Conservation (phyloP, 352 stramenopile species). For the Pythium phragmiticola region DNA sequence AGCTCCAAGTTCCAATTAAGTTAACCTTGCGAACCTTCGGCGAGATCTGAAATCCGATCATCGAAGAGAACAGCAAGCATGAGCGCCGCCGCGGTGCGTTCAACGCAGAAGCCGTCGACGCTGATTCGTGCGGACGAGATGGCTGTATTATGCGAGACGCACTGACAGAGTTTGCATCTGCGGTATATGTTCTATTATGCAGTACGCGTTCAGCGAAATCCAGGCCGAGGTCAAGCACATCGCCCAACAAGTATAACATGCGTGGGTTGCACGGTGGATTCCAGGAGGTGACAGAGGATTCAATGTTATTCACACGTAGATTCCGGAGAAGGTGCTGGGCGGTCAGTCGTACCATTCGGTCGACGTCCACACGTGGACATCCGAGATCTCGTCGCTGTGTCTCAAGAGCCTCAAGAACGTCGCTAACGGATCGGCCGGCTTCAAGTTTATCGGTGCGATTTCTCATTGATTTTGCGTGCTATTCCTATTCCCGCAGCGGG, state of each 20-base stretch:
- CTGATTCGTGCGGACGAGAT: background rate
- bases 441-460: slow-evolving; percentile 85
- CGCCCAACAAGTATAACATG: slow-evolving; percentile 55
- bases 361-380: slow-evolving; percentile 80
- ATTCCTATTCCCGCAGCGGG: background rate
- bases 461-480: background rate
- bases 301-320: slow-evolving; percentile 33
- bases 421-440: slow-evolving; percentile 79
- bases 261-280: background rate
- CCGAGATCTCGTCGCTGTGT: slow-evolving; percentile 73
- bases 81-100: slow-evolving; percentile 7
- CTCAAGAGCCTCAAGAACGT: slow-evolving; percentile 85
- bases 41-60: background rate
- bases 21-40: slow-evolving; percentile 8
- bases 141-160: background rate
- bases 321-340: slow-evolving; percentile 65
- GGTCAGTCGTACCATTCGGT: slow-evolving; percentile 74
- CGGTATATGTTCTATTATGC: background rate
- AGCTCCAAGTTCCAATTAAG: background rate
- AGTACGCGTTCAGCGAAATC: slow-evolving; percentile 86
- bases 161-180: background rate
- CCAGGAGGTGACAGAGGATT: background rate
- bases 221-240: slow-evolving; percentile 89
- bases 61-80: background rate
- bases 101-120: background rate